Base-by-base conservation (phyloP, 108 stramenopile genomes). In the Licmophora abbreviata region DNA sequence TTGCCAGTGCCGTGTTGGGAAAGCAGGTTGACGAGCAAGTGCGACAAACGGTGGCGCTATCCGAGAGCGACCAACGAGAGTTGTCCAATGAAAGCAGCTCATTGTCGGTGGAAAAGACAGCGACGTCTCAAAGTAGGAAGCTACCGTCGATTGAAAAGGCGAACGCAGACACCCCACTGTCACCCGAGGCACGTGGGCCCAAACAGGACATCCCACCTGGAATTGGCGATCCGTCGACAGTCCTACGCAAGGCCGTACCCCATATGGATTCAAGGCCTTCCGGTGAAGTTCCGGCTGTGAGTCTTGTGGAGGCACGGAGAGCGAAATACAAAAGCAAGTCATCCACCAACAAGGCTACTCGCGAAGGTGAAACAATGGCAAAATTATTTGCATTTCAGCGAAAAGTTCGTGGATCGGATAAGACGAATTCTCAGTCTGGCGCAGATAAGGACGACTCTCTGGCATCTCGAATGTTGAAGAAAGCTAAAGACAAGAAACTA, bases 351-450 rank as follows among this genome's bases (percentile, higher is more conserved):
- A 12, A 44, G 48, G n/a, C 42, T 42, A 50, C 51, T 12, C 58
- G 83, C 48, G 83, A 82, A 61, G 77, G 81, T 28, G 77, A 81
- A 17, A 83, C 81, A 41, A 61, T 90, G 63, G 45, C 68, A 18
- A 83, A 77, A 53, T 56, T 90, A 4, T 35, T 54, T 32, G 59
- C 64, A 12, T 90, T 90, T 76, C 74, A 78, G 54, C 68, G 42
- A 14, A 88, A 79, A 52, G 63, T 88, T 1, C n/a, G n/a, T n/a
- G n/a, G n/a, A n/a, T n/a, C n/a, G n/a, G n/a, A n/a, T n/a, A n/a
- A n/a, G n/a, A n/a, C n/a, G n/a, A 32, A 67, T 3, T 24, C 55
- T 36, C 51, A 59, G 3, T 65, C 58, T 28, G 51, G 28, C 30
- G 33, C 54, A 29, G 20, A 20, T 42, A 21, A 44, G 55, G 83